phyloP scores from a whole-genome alignment of 495 filamentous ascomycete genomes.

The Aspergillus homomorphus region DNA sequence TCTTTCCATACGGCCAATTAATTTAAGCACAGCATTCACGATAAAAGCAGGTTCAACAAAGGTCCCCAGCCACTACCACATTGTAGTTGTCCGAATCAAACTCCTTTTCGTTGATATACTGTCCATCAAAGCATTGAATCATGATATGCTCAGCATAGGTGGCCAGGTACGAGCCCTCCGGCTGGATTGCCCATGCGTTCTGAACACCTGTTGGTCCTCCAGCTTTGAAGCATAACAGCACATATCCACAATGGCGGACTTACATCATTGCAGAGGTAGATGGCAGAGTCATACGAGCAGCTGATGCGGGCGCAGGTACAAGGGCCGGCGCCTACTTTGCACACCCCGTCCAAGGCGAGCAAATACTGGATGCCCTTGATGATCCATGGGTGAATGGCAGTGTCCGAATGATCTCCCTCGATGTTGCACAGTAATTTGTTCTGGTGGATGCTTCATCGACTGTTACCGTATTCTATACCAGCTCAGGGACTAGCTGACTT shows the following conservation, averaged over 20 bases:
- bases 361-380: not conserved
- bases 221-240: no score
- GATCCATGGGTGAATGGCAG: not conserved
- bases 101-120: conserved; percentile 2
- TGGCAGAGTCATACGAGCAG: conserved; percentile 1
- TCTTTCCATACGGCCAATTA: no score
- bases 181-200: not conserved
- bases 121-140: not conserved
- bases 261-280: conserved; percentile 5
- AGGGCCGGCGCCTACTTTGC: not conserved
- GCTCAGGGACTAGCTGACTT: not conserved
- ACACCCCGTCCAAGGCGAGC: not conserved
- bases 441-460: not conserved
- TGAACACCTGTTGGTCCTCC: not conserved
- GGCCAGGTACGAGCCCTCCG: not conserved
- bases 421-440: not conserved
- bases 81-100: not conserved
- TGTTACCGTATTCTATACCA: not conserved
- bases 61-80: not conserved
- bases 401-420: not conserved
- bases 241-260: no score
- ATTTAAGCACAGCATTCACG: no score
- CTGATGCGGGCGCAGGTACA: not conserved
- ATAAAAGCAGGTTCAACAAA: not conserved
- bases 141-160: not conserved